A percentile compares a stretch with the other conserved stretches of the same genome.
These are phyloP conservation scores for Rutidosis leptorrhynchoides DNA, from an alignment of 129 eudicot genomes.

Conservation along the genomic window DNA sequence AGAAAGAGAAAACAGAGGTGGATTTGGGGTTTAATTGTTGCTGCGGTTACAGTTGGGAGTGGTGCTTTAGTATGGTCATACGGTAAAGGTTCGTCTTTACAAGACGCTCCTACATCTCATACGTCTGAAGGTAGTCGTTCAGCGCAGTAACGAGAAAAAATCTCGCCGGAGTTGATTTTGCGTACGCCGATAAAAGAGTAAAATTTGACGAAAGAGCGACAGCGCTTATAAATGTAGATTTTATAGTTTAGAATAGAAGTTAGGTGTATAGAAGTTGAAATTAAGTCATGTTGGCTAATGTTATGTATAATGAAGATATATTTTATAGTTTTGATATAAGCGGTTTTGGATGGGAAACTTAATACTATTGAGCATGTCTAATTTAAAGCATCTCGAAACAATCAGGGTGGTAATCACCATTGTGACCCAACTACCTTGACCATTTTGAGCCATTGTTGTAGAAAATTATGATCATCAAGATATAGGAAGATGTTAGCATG, in stretches of 20 bases:
- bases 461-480: constrained; percentile 24
- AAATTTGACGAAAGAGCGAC: constrained; percentile 20
- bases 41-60: constrained; percentile 56
- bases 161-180: neutral
- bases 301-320: too few relatives aligned
- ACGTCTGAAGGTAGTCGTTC: constrained; percentile 19
- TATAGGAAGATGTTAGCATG: constrained; percentile 32
- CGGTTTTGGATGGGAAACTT: too few relatives aligned
- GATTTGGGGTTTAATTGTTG: constrained; percentile 75
- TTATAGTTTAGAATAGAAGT: constrained; percentile 20
- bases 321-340: too few relatives aligned
- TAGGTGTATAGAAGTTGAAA: constrained; percentile 8
- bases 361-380: too few relatives aligned
- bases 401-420: too few relatives aligned
- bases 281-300: too few relatives aligned
- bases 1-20: constrained; percentile 66
- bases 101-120: constrained; percentile 19
- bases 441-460: constrained; percentile 35
- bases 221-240: neutral
- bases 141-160: constrained; percentile 25
- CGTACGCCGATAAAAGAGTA: neutral
- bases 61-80: constrained; percentile 69
- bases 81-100: constrained; percentile 46
- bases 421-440: too few relatives aligned
- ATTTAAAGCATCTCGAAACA: too few relatives aligned